Percentiles rank a stretch among this genome's conserved stretches.
Evolutionary conservation across 345 rosid species (phyloP).

Genomic region (Draba incana): DNA sequence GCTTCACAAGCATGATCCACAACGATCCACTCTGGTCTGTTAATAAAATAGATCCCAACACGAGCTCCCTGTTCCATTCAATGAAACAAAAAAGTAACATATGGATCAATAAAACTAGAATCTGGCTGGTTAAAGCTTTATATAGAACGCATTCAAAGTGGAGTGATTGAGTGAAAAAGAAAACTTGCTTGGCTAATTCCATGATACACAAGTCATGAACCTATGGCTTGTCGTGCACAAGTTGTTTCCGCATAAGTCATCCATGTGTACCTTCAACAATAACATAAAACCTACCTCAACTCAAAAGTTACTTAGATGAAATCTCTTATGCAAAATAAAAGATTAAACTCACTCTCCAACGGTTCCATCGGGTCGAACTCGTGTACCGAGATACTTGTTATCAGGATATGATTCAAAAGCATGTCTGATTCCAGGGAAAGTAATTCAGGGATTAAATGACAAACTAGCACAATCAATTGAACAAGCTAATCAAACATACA

Average conservation of each 20-base stretch:
- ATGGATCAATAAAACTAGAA: slow-evolving; percentile 4
- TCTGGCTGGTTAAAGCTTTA: background rate
- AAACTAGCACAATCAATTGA: slow-evolving; percentile 8
- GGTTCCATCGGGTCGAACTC: slow-evolving; percentile 65
- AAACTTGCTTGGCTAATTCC: slow-evolving; percentile 63
- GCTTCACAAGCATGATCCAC: slow-evolving; percentile 97
- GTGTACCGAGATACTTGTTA: slow-evolving; percentile 79
- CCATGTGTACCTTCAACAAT: slow-evolving; percentile 72
- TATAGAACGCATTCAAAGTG: slow-evolving; percentile 6
- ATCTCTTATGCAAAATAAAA: background rate
- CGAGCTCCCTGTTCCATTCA: slow-evolving; percentile 65
- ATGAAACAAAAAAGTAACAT: slow-evolving; percentile 6
- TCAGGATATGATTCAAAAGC: slow-evolving; percentile 67
- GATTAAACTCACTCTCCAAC: slow-evolving; percentile 71
- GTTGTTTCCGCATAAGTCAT: slow-evolving; percentile 87
- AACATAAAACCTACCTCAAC: slow-evolving; percentile 14
- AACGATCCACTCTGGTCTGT: slow-evolving; percentile 89
- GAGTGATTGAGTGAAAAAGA: background rate
- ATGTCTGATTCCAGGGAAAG: slow-evolving; percentile 42
- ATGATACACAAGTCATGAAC: slow-evolving; percentile 71
- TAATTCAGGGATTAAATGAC: background rate
- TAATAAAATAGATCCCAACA: slow-evolving; percentile 72
- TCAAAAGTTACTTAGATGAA: background rate
- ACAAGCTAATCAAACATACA: slow-evolving; percentile 47
- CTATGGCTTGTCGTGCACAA: slow-evolving; percentile 73